phyloP scores from a whole-genome alignment of 2,329 filamentous ascomycete genomes.

The Pezizomycotina sp. region DNA sequence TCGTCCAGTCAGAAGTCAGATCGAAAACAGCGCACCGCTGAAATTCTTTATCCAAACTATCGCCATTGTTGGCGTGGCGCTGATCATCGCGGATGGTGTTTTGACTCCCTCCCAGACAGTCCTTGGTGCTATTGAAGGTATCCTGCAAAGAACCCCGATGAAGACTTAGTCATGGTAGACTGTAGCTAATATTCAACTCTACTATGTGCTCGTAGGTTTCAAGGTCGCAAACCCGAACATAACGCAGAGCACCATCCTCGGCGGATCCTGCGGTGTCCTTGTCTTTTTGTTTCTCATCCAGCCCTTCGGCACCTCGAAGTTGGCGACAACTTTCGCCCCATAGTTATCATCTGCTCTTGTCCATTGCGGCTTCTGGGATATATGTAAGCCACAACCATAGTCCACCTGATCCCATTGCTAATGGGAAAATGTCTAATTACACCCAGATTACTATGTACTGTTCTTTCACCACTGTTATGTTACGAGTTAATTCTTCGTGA shows the following conservation, averaged over 20 bases:
- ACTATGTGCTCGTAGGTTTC: constrained; percentile 1
- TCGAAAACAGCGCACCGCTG: constrained; percentile 41
- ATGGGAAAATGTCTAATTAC: no score
- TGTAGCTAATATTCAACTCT: not conserved
- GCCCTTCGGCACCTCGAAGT: constrained; percentile 45
- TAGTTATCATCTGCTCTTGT: constrained; percentile 49
- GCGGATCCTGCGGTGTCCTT: constrained; percentile 47
- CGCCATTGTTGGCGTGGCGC: constrained; percentile 48
- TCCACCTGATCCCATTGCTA: no score
- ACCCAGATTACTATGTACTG: no score
- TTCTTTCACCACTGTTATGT: no score
- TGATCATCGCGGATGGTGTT: constrained; percentile 50
- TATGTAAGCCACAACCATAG: constrained; percentile 32
- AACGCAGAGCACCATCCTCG: constrained; percentile 41
- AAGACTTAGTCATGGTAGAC: no score
- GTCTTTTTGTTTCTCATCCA: constrained; percentile 48
- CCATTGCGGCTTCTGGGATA: constrained; percentile 47
- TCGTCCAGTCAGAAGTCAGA: constrained; percentile 37
- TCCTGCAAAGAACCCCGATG: constrained; percentile 25
- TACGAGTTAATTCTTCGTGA: no score
- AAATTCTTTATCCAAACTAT: constrained; percentile 42
- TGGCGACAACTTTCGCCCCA: constrained; percentile 46
- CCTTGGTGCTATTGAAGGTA: constrained; percentile 50
- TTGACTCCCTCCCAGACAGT: constrained; percentile 55
- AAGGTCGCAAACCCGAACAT: constrained; percentile 43